Evolutionary conservation across 306 rosid species (phyloP), one percentile per base, ranked within the genome.

Genomic region (Quercus alba): DNA sequence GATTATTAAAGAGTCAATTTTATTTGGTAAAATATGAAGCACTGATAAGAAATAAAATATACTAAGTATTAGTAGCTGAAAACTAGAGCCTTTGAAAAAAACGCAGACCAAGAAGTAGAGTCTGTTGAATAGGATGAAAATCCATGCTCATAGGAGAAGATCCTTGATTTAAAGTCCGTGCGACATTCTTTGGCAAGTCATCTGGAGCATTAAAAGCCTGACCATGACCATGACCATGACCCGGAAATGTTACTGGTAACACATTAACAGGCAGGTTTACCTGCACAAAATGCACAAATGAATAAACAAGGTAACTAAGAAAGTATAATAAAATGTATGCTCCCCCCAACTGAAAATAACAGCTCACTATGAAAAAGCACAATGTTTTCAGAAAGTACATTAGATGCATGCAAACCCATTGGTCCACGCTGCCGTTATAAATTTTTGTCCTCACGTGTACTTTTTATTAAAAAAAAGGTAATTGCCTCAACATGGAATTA

Each of bases 81-180:
- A 66, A 49, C 25, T 55, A 31, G 59, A 63, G 54, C 77, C 70
- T 55, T 28, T 49, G 12, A 70, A 78, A 58, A 44, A 81, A 79
- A 62, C 28, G 76, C 89, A 63, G 58, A 95, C 99, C 99, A 81
- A 95, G 98, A 84, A 95, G 99, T 68, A 95, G 76, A 55, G 98
- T 86, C 83, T 90, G 99, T 82, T 95, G 97, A 75, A 78, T 74
- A 58, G 99, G 99, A 90, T 95, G 99, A 64, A 95, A 95, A 83
- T 95, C 99, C 99, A 95, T 91, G 97, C 98, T 95, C 99, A 91
- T 91, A 51, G 99, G 99, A 69, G 94, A 83, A 70, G 99, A 95
- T 75, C 98, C 99, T 88, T 93, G 99, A 73, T 91, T 91, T 75
- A 95, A 88, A 73, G 88, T 91, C 64, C 93, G 88, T 63, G 86